Conservation (phyloP, 257 asterid genomes). For the Gentiana dahurica region DNA sequence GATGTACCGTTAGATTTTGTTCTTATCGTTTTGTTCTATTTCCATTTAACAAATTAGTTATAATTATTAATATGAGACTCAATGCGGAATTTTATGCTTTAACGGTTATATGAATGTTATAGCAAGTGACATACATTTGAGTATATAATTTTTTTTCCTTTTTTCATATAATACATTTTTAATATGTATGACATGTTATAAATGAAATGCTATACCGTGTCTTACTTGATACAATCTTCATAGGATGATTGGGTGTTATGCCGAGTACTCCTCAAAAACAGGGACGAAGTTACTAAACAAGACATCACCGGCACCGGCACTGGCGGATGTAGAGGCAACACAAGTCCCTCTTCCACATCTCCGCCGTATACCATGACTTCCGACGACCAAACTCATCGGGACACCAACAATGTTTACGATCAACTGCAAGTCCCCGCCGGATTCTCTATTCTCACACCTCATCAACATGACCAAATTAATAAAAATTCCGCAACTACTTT, state of each 20-base stretch:
- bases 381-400: slow-evolving; percentile 13
- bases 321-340: slow-evolving; percentile 2
- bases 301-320: slow-evolving; percentile 10
- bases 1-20: no score
- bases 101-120: no score
- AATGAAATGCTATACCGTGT: neutral
- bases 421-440: slow-evolving; percentile 83
- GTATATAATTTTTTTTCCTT: neutral
- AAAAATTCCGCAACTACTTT: slow-evolving; percentile 11
- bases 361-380: slow-evolving; percentile 33
- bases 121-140: no score
- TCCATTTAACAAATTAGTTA: neutral
- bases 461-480: slow-evolving; percentile 23
- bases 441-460: slow-evolving; percentile 63
- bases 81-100: neutral
- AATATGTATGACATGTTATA: neutral
- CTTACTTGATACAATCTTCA: neutral
- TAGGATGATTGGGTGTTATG: slow-evolving; percentile 95
- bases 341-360: slow-evolving; percentile 28
- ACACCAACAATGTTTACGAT: slow-evolving; percentile 8
- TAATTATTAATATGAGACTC: neutral
- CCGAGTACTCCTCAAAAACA: slow-evolving; percentile 61
- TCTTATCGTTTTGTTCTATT: no score
- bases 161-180: neutral
- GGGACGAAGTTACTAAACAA: slow-evolving; percentile 24